Conservation (phyloP, 176 grass and related monocot genomes). For the Areca catechu region DNA sequence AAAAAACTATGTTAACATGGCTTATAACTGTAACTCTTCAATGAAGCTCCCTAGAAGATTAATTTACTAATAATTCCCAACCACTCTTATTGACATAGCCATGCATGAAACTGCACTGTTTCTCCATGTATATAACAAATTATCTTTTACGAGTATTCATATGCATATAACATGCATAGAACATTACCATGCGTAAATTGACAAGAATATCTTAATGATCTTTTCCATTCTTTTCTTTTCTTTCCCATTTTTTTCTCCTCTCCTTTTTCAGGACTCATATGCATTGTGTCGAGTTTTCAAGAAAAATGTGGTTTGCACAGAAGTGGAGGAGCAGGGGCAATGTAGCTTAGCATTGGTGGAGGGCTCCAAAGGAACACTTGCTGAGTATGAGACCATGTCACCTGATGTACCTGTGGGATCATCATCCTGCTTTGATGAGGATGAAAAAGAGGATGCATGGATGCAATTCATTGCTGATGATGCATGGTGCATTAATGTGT, state of each 20-base stretch:
- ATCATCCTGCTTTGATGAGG: conserved; percentile 44
- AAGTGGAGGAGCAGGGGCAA: conserved; percentile 59
- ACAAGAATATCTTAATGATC: too few relatives aligned
- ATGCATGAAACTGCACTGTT: too few relatives aligned
- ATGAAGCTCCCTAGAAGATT: too few relatives aligned
- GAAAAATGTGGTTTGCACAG: conserved; percentile 56
- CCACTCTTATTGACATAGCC: too few relatives aligned
- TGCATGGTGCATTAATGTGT: conserved; percentile 56
- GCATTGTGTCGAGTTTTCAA: conserved; percentile 88
- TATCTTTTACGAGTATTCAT: too few relatives aligned
- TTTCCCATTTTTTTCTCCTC: background rate
- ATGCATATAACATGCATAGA: too few relatives aligned
- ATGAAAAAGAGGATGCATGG: conserved; percentile 72
- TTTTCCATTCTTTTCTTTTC: background rate
- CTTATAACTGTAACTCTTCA: too few relatives aligned
- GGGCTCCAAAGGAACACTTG: conserved; percentile 31
- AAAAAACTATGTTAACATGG: too few relatives aligned
- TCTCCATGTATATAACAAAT: too few relatives aligned
- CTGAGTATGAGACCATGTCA: conserved; percentile 46
- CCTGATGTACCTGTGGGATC: conserved; percentile 51
- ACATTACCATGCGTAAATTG: too few relatives aligned
- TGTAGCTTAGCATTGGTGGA: conserved; percentile 51
- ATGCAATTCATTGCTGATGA: conserved; percentile 94
- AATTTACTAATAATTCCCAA: too few relatives aligned
- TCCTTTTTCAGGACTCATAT: conserved; percentile 51